phyloP scores from a whole-genome alignment of 2,329 filamentous ascomycete species.

The Colletotrichum navitas region DNA sequence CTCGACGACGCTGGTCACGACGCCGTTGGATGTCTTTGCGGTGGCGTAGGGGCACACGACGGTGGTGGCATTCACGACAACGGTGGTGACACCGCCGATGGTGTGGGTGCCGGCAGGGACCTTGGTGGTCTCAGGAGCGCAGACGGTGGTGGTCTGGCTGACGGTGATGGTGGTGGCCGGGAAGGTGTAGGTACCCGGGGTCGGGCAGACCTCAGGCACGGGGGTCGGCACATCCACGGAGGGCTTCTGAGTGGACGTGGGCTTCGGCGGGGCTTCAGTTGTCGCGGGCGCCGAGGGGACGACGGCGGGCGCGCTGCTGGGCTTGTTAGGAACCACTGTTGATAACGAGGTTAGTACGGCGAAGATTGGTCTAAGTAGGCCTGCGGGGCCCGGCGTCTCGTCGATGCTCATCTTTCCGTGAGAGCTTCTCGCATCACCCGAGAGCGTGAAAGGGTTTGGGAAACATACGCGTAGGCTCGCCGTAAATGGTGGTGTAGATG shows the following conservation, averaged over 20 bases:
- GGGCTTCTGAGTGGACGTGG: slow-evolving; percentile 56
- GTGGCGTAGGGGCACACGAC: slow-evolving; percentile 79
- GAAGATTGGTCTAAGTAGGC: neutral
- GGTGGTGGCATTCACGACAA: slow-evolving; percentile 75
- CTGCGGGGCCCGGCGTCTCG: neutral
- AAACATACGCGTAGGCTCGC: slow-evolving; percentile 73
- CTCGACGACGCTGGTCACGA: slow-evolving; percentile 75
- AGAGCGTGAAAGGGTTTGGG: neutral
- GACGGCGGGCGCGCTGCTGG: slow-evolving; percentile 46
- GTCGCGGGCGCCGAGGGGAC: slow-evolving; percentile 47
- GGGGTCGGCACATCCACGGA: slow-evolving; percentile 66
- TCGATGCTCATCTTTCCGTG: neutral
- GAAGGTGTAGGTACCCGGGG: slow-evolving; percentile 81
- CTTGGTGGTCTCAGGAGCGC: slow-evolving; percentile 71
- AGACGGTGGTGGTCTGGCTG: slow-evolving; percentile 75
- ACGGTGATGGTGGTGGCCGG: slow-evolving; percentile 78
- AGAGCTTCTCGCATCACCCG: neutral
- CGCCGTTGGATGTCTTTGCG: slow-evolving; percentile 68
- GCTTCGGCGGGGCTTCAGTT: slow-evolving; percentile 44
- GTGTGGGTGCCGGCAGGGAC: slow-evolving; percentile 76
- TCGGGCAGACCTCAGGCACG: slow-evolving; percentile 67
- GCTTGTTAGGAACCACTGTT: slow-evolving; percentile 54
- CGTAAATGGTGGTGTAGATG: slow-evolving; percentile 78
- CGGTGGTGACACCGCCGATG: slow-evolving; percentile 78
- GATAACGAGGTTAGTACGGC: slow-evolving; percentile 16